Conservation (phyloP, 768 basidiomycete genomes). For the Podaxis carcinomalis region DNA sequence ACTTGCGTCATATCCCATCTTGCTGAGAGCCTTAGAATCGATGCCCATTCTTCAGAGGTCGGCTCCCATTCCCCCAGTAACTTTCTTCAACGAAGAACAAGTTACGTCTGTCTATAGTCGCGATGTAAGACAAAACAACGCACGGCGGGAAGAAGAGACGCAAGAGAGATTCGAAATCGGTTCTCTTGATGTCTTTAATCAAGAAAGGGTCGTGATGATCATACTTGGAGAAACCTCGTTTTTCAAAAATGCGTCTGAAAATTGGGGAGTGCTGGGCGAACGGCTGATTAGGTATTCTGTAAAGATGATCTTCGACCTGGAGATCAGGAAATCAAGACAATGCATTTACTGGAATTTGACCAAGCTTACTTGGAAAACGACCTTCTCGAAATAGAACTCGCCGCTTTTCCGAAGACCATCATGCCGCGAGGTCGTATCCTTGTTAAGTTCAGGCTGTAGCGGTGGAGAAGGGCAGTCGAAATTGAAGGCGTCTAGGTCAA, state of each 20-base stretch:
- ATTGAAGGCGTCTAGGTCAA: background rate
- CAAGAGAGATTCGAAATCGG: background rate
- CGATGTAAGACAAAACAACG: background rate
- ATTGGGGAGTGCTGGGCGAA: constrained; percentile 1
- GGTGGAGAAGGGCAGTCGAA: background rate
- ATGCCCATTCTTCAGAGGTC: constrained; percentile 1
- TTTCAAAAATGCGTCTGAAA: background rate
- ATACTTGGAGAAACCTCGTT: background rate
- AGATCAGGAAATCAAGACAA: too few relatives aligned
- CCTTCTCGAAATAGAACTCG: constrained; percentile 6
- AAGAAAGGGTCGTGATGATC: constrained; percentile 1
- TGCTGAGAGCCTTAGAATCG: background rate
- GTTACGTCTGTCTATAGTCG: background rate
- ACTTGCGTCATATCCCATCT: constrained; percentile 3
- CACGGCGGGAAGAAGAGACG: constrained; percentile 7
- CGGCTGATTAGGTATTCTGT: constrained; percentile 2
- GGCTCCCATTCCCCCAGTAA: background rate
- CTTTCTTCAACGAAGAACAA: background rate
- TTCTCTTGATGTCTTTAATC: background rate
- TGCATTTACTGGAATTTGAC: background rate
- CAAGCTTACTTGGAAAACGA: constrained; percentile 6
- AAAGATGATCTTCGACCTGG: constrained; percentile 1
- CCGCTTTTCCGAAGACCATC: background rate
- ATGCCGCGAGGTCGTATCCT: background rate
- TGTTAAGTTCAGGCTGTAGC: background rate